Conservation (phyloP, 1,284 basidiomycete species). For the Sporisorium exsertum region DNA sequence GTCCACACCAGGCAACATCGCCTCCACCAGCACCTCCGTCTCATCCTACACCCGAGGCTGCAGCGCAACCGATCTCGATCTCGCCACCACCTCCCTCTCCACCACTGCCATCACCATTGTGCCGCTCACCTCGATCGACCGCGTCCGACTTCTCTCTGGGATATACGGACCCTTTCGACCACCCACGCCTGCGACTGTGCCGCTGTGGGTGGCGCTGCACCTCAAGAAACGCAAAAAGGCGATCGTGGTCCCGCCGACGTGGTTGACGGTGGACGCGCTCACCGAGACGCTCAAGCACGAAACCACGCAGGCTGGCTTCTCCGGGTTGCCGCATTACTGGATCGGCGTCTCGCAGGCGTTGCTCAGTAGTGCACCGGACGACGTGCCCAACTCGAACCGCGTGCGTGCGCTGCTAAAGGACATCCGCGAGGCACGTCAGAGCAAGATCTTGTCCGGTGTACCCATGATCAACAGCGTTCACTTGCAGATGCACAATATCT, state of each 20-base stretch:
- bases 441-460: conserved; percentile 88
- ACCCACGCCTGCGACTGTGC: conserved; percentile 82
- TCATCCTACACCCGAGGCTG: conserved; percentile 26
- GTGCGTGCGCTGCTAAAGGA: conserved; percentile 89
- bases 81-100: conserved; percentile 49
- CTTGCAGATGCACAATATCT: conserved; percentile 72
- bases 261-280: conserved; percentile 85
- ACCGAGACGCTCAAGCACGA: conserved; percentile 72
- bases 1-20: conserved; percentile 12
- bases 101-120: conserved; percentile 58
- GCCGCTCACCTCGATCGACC: conserved; percentile 61
- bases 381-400: conserved; percentile 83
- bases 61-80: conserved; percentile 33
- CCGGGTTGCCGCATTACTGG: conserved; percentile 69
- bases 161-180: conserved; percentile 89
- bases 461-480: conserved; percentile 71
- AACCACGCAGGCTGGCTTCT: conserved; percentile 62
- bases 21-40: conserved; percentile 21
- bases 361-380: conserved; percentile 78
- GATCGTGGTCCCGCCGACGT: conserved; percentile 86
- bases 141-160: conserved; percentile 62
- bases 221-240: conserved; percentile 94
- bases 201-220: conserved; percentile 94
- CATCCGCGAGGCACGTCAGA: conserved; percentile 90
- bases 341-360: conserved; percentile 36